Base-by-base conservation (phyloP, 1,284 basidiomycete genomes). In the Earliella scabrosa region DNA sequence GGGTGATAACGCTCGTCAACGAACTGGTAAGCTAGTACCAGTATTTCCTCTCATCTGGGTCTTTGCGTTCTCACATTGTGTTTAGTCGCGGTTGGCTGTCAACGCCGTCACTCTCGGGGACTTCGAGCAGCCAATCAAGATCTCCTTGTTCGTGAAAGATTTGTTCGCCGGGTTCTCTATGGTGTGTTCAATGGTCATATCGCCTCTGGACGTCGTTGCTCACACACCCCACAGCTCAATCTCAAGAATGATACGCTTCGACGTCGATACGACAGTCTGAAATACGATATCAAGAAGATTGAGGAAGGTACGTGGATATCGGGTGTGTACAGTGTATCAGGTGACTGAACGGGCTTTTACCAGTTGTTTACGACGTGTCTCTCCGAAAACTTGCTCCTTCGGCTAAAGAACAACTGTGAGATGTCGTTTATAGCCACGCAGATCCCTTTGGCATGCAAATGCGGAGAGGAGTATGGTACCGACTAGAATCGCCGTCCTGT, bases 201-300 rank as follows among this genome's bases (percentile, higher is more conserved):
- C n/a, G n/a, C n/a, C 18, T 1, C 11, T 24, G 50, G 45, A 21
- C 52, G 35, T 29, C 18, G 5, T 10, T 5, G 4, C 38, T 5
- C 26, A 11, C 3, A 9, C 20, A 29, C 20, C 21, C 18, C n/a
- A 36, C 18, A 93, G 88, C 77, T 95, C n/a, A 95, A 94, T 67
- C 77, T 95, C n/a, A 95, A 93, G 68, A 95, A 95, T 60, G 92
- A 94, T 67, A 71, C 77, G 0, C 75, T 95, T 4, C 85, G 92
- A 10, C 82, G 90, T 57, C 76, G 92, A 49, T 95, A 92, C 66
- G 92, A 92, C 66, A 85, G 87, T 62, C 73, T 93, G 23, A 93
- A 93, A 68, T 95, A 94, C 64, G 92, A 94, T 68, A 83, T 95
- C 63, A 94, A 94, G 73, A 92, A 92, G 65, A 90, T 94, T 21